These are phyloP conservation scores for Marsdenia floribunda DNA, from an alignment of 257 asterid genomes.

Conservation along the genomic window DNA sequence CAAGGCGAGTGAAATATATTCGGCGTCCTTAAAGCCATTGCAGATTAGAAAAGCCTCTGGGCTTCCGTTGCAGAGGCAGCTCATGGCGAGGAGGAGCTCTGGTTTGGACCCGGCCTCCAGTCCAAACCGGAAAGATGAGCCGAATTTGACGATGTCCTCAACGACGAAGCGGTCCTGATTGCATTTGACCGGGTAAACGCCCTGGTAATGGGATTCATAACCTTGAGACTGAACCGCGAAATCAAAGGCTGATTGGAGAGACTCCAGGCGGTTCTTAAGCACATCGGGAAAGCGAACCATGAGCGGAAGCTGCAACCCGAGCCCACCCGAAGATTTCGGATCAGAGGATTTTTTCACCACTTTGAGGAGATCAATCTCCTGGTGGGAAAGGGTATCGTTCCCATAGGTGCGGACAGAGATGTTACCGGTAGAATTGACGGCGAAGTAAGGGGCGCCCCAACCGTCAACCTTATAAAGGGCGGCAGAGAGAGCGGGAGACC, in stretches of 20 bases:
- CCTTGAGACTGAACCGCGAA: conserved; percentile 59
- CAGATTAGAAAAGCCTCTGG: conserved; percentile 71
- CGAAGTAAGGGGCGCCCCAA: conserved; percentile 94
- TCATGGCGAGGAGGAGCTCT: conserved; percentile 93
- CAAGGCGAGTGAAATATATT: conserved; percentile 78
- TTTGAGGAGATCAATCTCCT: conserved; percentile 86
- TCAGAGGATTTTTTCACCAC: conserved; percentile 82
- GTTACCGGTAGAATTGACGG: conserved; percentile 71
- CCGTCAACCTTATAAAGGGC: conserved; percentile 66
- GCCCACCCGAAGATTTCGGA: conserved; percentile 60
- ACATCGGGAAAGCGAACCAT: conserved; percentile 84
- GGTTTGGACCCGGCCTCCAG: conserved; percentile 97
- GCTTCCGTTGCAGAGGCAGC: conserved; percentile 74
- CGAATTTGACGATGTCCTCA: conserved; percentile 87
- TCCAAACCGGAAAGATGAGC: conserved; percentile 74
- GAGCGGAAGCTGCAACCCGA: conserved; percentile 78
- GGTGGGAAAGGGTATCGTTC: conserved; percentile 54
- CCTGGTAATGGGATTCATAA: conserved; percentile 77
- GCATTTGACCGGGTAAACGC: conserved; percentile 95
- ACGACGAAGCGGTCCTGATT: conserved; percentile 83
- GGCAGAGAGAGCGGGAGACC: conserved; percentile 74
- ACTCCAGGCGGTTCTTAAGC: conserved; percentile 64
- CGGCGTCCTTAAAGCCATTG: conserved; percentile 92
- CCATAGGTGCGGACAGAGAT: conserved; percentile 69
- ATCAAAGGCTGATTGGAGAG: conserved; percentile 63